Conservation (phyloP, 768 basidiomycete genomes). For the Lyophyllum semitale region DNA sequence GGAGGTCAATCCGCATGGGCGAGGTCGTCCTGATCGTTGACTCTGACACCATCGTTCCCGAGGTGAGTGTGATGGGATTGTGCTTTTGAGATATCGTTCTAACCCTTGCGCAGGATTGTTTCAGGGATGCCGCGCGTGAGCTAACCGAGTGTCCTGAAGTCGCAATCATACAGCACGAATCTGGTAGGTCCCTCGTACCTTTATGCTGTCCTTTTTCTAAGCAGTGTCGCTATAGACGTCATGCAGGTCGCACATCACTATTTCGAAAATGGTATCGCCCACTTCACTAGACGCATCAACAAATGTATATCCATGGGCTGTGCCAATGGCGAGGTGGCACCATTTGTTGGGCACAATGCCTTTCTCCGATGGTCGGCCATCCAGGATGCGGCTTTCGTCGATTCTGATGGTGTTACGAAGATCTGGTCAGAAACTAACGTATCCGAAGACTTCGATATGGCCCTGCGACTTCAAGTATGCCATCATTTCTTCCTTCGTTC, state of each 20-base stretch:
- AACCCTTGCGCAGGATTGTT: constrained; percentile 62
- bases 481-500: not conserved
- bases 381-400: constrained; percentile 81
- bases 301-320: constrained; percentile 78
- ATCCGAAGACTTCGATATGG: constrained; percentile 86
- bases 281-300: constrained; percentile 88
- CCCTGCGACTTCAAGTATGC: constrained; percentile 57
- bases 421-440: constrained; percentile 85
- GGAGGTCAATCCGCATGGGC: constrained; percentile 72
- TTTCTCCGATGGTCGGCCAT: constrained; percentile 89
- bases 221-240: constrained; percentile 50
- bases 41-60: constrained; percentile 79
- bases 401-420: constrained; percentile 64
- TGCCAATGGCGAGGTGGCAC: constrained; percentile 81
- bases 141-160: constrained; percentile 80
- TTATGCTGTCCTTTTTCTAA: not conserved
- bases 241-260: constrained; percentile 90
- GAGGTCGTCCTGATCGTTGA: constrained; percentile 83
- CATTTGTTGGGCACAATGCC: constrained; percentile 87
- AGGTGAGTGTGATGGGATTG: constrained; percentile 36
- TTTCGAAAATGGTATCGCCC: constrained; percentile 89
- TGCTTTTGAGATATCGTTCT: not conserved
- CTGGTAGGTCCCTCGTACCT: constrained; percentile 45
- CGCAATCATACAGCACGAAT: constrained; percentile 89
- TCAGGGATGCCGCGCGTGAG: constrained; percentile 88